phyloP scores from a whole-genome alignment of 2,329 filamentous ascomycete genomes.

The Trichoderma sp. region DNA sequence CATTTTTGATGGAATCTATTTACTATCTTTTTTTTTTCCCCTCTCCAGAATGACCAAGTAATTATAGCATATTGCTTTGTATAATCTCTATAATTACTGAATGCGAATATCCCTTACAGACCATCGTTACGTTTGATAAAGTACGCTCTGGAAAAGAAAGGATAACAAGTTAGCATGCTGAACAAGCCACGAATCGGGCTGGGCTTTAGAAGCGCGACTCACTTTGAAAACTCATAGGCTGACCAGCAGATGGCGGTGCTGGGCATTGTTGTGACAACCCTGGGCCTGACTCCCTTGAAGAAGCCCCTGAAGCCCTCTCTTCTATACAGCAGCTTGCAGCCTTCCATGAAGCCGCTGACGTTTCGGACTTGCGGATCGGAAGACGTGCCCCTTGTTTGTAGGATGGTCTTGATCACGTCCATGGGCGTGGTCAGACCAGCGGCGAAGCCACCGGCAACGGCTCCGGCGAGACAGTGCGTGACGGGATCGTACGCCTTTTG shows the following conservation, averaged over 20 bases:
- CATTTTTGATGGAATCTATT: conserved; percentile 22
- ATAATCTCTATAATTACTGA: conserved; percentile 26
- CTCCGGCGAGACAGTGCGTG: conserved; percentile 91
- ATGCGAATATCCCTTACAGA: conserved; percentile 35
- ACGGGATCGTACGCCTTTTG: conserved; percentile 83
- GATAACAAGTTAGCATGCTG: not conserved
- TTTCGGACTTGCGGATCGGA: conserved; percentile 77
- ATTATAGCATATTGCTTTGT: conserved; percentile 23
- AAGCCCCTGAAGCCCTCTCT: conserved; percentile 86
- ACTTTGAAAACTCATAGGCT: conserved; percentile 70
- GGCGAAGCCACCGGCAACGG: conserved; percentile 88
- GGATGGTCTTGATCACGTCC: conserved; percentile 96
- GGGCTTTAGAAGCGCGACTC: conserved; percentile 38
- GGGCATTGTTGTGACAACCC: conserved; percentile 95
- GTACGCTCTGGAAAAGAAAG: conserved; percentile 52
- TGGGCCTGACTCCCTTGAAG: conserved; percentile 87
- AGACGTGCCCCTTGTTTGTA: conserved; percentile 89
- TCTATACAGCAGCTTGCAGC: conserved; percentile 77
- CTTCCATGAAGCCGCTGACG: conserved; percentile 80
- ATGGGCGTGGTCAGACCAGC: conserved; percentile 93
- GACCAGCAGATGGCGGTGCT: conserved; percentile 99
- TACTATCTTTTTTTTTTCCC: not conserved
- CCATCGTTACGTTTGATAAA: conserved; percentile 59
- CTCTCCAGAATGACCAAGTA: conserved; percentile 1
- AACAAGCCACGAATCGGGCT: not conserved